phyloP scores from a whole-genome alignment of 2,329 filamentous ascomycete genomes.

The Periglandula ipomoeae region DNA sequence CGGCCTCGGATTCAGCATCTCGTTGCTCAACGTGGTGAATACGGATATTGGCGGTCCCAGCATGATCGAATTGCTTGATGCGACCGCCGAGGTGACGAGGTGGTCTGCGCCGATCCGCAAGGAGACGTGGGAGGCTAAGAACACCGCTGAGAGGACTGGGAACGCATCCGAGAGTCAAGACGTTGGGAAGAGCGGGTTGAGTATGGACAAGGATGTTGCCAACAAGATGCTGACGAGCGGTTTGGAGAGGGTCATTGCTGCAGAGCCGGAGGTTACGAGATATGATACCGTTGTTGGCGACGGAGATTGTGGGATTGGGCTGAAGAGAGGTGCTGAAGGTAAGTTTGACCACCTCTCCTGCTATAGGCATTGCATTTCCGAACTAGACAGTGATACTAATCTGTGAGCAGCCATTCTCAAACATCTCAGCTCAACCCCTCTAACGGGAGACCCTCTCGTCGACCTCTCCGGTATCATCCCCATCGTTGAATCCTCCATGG shows the following conservation, averaged over 20 bases:
- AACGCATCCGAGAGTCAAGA: constrained; percentile 21
- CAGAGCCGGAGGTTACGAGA: constrained; percentile 61
- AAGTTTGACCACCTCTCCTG: constrained; percentile 15
- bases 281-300: constrained; percentile 82
- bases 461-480: constrained; percentile 44
- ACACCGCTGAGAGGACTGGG: constrained; percentile 36
- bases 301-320: constrained; percentile 79
- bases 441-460: constrained; percentile 43
- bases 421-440: constrained; percentile 33
- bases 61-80: constrained; percentile 62
- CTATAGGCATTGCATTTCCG: too few species aligned
- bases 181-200: constrained; percentile 38
- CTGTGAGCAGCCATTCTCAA: constrained; percentile 38
- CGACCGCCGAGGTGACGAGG: constrained; percentile 58
- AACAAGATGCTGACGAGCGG: constrained; percentile 45
- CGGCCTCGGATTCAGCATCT: constrained; percentile 66
- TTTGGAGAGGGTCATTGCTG: constrained; percentile 52
- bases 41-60: constrained; percentile 49
- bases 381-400: too few species aligned
- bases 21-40: constrained; percentile 54
- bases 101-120: constrained; percentile 58
- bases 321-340: constrained; percentile 80
- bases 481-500: constrained; percentile 49
- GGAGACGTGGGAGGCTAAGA: constrained; percentile 53
- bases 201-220: constrained; percentile 41